Conservation (phyloP, 257 asterid species). For the Mitragyna speciosa region DNA sequence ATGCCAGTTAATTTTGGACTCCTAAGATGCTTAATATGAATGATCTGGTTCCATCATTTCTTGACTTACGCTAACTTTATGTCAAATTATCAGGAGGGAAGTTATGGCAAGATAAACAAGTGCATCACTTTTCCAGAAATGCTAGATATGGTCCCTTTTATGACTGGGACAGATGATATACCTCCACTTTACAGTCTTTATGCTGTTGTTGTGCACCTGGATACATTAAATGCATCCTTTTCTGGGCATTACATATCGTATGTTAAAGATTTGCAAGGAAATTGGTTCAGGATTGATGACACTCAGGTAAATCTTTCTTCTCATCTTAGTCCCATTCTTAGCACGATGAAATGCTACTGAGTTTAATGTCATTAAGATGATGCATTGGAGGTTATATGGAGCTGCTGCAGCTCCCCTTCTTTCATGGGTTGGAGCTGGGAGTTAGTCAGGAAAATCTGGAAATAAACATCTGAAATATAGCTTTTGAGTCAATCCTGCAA, state of each 20-base stretch:
- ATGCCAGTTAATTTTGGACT: not conserved
- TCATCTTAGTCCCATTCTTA: not conserved
- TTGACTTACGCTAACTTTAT: not conserved
- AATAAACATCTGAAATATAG: no score
- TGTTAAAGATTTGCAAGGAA: constrained; percentile 68
- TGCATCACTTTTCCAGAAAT: constrained; percentile 75
- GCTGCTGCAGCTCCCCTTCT: not conserved
- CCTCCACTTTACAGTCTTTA: constrained; percentile 84
- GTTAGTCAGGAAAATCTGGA: no score
- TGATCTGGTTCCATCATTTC: not conserved
- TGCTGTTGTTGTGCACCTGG: constrained; percentile 80
- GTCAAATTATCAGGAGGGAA: constrained; percentile 60
- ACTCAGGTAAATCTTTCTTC: constrained; percentile 51
- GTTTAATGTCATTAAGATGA: not conserved
- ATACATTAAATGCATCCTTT: constrained; percentile 67
- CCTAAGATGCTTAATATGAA: not conserved
- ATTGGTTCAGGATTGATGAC: constrained; percentile 81
- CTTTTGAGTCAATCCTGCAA: no score
- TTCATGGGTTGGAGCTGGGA: not conserved
- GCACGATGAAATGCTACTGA: not conserved
- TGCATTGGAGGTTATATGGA: not conserved
- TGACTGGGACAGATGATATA: constrained; percentile 74
- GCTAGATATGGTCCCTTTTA: constrained; percentile 77
- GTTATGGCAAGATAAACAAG: constrained; percentile 81
- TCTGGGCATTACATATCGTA: constrained; percentile 81